Percentiles rank a stretch among this genome's conserved stretches.
phyloP scores from a whole-genome alignment of 805 yeast species.

The Nakazawaea wyomingensis region DNA sequence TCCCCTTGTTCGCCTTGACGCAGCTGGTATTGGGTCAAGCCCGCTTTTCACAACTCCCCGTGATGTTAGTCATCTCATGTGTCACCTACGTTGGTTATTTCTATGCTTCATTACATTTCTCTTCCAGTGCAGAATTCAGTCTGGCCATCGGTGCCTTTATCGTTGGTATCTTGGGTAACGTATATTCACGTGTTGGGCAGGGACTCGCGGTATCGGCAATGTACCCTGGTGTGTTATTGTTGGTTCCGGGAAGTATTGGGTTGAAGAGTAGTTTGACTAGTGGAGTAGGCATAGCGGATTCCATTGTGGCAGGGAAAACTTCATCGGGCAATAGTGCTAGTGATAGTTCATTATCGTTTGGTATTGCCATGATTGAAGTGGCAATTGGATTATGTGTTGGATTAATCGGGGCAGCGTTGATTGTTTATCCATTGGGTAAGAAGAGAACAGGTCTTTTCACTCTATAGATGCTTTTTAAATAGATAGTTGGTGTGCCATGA shows the following conservation, averaged over 20 bases:
- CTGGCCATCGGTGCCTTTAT: slow-evolving; percentile 78
- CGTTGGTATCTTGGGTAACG: slow-evolving; percentile 74
- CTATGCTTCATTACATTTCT: slow-evolving; percentile 61
- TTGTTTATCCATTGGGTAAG: slow-evolving; percentile 81
- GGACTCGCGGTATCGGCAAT: slow-evolving; percentile 87
- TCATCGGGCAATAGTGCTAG: slow-evolving; percentile 22
- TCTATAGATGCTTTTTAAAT: too few species aligned
- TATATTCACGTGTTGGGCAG: slow-evolving; percentile 72
- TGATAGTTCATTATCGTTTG: slow-evolving; percentile 38
- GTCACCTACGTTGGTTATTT: slow-evolving; percentile 69
- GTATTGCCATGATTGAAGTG: slow-evolving; percentile 76
- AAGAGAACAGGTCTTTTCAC: slow-evolving; percentile 75
- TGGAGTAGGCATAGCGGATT: slow-evolving; percentile 63
- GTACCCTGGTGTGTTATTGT: slow-evolving; percentile 83
- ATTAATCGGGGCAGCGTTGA: slow-evolving; percentile 73
- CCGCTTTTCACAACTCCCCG: slow-evolving; percentile 59
- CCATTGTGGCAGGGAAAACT: slow-evolving; percentile 36
- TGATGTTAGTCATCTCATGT: slow-evolving; percentile 64
- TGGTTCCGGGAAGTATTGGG: slow-evolving; percentile 83
- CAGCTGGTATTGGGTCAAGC: slow-evolving; percentile 66
- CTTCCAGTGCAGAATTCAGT: slow-evolving; percentile 65
- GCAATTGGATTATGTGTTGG: slow-evolving; percentile 86
- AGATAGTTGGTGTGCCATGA: too few species aligned
- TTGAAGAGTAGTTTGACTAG: slow-evolving; percentile 68
- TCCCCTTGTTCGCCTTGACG: slow-evolving; percentile 62